Base-by-base conservation (phyloP, 2,329 filamentous ascomycete species). In the Sporothrix luriei region DNA sequence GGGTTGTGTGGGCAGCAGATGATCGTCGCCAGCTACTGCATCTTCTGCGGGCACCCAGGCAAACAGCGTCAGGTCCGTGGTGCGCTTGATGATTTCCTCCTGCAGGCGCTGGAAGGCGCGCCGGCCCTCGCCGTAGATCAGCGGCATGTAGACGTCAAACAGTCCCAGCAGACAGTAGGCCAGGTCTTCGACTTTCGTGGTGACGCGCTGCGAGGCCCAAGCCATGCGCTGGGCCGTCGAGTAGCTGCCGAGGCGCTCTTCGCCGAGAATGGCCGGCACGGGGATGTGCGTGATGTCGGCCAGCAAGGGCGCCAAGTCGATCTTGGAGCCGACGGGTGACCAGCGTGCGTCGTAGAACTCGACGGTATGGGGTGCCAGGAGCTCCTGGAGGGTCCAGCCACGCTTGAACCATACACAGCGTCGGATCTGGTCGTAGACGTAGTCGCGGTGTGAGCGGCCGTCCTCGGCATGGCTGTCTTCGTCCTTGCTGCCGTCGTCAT, bases 351-450 rank as follows among this genome's bases (percentile, higher is more conserved):
- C 69, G 61, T 69, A 74, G 29, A 74, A 73, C 16, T 70, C 68
- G 3, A 74, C 64, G 0, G 33, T 14, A 6, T 1, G 4, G 0
- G 73, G 72, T 2, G 73, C 73, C 57, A 74, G 69, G 29, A 74
- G 69, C 65, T 74, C 73, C 46, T 74, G 73, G 16, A 74, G 71
- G 10, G 73, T 74, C 73, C 73, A 74, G 24, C 73, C 72, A 14
- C 73, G 69, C 5, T 9, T 33, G 43, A 73, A 74, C 73, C 73
- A 74, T 6, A n/a, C 16, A 21, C 73, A 71, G 6, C 40, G 14
- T 0, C 19, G 46, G 10, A 70, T 67, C 7, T 55, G 9, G 0
- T 40, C 19, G 14, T 66, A 59, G 21, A 24, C 10, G 19, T 46
- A 29, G 21, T 26, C 33, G 51, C 24, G 14, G 64, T 57, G 33